A percentile compares a stretch with the other conserved stretches of the same genome.
These are phyloP conservation scores for Benincasa hispida DNA, from an alignment of 306 rosid species.

Conservation along the genomic window DNA sequence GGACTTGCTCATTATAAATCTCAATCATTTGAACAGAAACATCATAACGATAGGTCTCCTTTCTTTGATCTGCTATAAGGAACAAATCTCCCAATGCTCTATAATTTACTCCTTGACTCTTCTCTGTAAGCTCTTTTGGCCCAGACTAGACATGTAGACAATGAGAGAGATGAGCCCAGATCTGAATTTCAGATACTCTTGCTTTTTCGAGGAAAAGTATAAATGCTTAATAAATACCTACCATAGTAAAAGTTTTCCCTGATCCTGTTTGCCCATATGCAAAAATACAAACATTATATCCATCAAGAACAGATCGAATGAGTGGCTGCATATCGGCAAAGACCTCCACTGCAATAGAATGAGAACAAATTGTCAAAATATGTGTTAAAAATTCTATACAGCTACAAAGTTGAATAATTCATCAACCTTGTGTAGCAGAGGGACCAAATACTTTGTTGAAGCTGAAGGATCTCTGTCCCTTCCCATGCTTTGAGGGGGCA, in stretches of 20 bases:
- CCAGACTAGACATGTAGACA: constrained; percentile 40
- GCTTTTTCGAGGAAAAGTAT: neutral
- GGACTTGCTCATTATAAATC: constrained; percentile 94
- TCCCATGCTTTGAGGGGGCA: constrained; percentile 67
- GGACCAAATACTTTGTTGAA: constrained; percentile 91
- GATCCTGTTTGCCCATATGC: constrained; percentile 76
- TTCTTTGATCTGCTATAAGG: constrained; percentile 65
- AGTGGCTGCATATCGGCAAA: constrained; percentile 67
- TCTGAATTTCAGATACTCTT: neutral
- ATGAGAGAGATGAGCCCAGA: neutral
- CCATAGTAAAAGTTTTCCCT: constrained; percentile 63
- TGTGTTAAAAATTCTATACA: neutral
- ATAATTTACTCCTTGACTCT: constrained; percentile 84
- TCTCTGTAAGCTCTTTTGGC: constrained; percentile 84
- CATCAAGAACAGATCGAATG: constrained; percentile 58
- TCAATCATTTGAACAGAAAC: constrained; percentile 96
- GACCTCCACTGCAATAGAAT: constrained; percentile 42
- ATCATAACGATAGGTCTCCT: constrained; percentile 59
- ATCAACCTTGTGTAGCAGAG: constrained; percentile 70
- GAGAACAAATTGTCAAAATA: neutral
- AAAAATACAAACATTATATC: constrained; percentile 63
- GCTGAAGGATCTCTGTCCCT: constrained; percentile 56
- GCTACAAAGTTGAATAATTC: neutral
- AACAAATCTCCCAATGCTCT: constrained; percentile 90
- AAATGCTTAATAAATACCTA: constrained; percentile 26